Conservation (phyloP, 768 basidiomycete species). For the Leucocoprinus leucothites region DNA sequence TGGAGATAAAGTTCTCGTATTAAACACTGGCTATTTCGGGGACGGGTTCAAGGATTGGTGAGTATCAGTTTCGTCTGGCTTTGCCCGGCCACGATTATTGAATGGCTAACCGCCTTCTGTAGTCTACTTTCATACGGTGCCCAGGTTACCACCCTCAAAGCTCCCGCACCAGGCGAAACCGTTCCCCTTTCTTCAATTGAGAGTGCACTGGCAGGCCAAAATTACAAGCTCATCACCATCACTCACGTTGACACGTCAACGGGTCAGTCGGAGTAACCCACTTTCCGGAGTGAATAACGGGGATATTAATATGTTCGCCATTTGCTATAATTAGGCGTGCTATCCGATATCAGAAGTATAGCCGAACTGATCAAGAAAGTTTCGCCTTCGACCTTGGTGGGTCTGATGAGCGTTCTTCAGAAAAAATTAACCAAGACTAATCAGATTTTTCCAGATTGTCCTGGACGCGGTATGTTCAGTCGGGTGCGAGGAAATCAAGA, state of each 20-base stretch:
- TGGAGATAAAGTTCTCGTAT: constrained; percentile 69
- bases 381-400: constrained; percentile 76
- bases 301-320: neutral
- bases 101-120: neutral
- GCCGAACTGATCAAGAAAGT: constrained; percentile 62
- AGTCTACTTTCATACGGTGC: constrained; percentile 81
- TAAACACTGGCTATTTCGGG: constrained; percentile 90
- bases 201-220: constrained; percentile 58
- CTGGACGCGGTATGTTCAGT: constrained; percentile 90
- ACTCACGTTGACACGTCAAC: constrained; percentile 92
- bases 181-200: constrained; percentile 55
- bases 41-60: constrained; percentile 81
- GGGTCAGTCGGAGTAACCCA: constrained; percentile 25
- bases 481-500: constrained; percentile 85
- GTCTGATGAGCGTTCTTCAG: neutral
- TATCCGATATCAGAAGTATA: constrained; percentile 72
- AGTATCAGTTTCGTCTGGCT: constrained; percentile 17
- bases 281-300: neutral
- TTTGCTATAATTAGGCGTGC: constrained; percentile 38
- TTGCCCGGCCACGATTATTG: neutral
- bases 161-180: constrained; percentile 62
- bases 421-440: neutral
- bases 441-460: constrained; percentile 43
- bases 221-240: constrained; percentile 80
- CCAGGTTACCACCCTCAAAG: constrained; percentile 63